Conservation (phyloP, 768 basidiomycete genomes). For the Podaxis sp. region DNA sequence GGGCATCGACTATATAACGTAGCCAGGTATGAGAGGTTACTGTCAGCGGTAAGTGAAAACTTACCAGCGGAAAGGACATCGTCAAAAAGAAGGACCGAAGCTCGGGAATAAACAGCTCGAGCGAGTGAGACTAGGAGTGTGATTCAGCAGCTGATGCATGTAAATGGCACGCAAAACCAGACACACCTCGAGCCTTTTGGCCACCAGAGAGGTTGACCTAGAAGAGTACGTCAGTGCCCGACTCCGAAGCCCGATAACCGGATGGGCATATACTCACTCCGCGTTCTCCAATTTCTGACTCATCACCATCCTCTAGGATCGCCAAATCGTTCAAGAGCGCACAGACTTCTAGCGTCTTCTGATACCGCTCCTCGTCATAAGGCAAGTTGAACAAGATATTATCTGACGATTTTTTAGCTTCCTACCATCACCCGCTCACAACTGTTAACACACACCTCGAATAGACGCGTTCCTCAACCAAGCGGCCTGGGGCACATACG, state of each 20-base stretch:
- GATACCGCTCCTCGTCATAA: slow-evolving; percentile 76
- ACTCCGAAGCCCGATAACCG: neutral
- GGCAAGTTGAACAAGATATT: slow-evolving; percentile 85
- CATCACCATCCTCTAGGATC: slow-evolving; percentile 86
- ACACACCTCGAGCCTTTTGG: slow-evolving; percentile 63
- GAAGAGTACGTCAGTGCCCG: neutral
- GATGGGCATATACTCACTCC: slow-evolving; percentile 46
- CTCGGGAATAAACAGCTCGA: slow-evolving; percentile 88
- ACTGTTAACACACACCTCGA: slow-evolving; percentile 33
- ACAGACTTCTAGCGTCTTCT: slow-evolving; percentile 74
- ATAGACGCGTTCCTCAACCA: slow-evolving; percentile 70
- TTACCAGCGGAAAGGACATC: slow-evolving; percentile 67
- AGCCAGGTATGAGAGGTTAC: neutral
- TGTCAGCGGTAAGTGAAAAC: slow-evolving; percentile 11
- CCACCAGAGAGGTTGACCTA: slow-evolving; percentile 58
- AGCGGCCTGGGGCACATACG: slow-evolving; percentile 82
- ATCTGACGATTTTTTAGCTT: slow-evolving; percentile 22
- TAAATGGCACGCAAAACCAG: slow-evolving; percentile 29
- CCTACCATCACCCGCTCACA: neutral
- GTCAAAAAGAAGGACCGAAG: slow-evolving; percentile 79
- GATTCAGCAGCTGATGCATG: slow-evolving; percentile 38
- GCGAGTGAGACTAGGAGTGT: slow-evolving; percentile 38
- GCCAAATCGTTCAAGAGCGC: slow-evolving; percentile 74
- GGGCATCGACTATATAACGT: slow-evolving; percentile 70
- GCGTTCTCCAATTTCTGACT: slow-evolving; percentile 85